Evolutionary conservation across 1,139 yeast genomes (phyloP).

Genomic region (Hyphopichia khmerensis): DNA sequence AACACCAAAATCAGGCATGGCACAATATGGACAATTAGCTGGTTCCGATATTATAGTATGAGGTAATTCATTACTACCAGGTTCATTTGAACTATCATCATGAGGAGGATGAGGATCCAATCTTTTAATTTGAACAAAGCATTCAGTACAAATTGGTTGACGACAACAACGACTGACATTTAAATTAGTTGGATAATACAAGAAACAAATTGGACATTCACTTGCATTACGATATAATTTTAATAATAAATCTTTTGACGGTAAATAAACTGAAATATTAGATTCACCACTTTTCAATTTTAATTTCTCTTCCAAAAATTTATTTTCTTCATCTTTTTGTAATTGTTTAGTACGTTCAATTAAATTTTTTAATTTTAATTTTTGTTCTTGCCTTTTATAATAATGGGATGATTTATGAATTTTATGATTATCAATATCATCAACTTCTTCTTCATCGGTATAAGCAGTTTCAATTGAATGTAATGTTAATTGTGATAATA

Average conservation of each 20-base stretch:
- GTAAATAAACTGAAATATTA: slow-evolving; percentile 15
- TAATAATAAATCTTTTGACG: slow-evolving; percentile 32
- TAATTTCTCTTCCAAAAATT: slow-evolving; percentile 42
- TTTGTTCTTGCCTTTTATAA: slow-evolving; percentile 55
- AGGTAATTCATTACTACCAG: slow-evolving; percentile 37
- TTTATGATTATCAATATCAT: slow-evolving; percentile 56
- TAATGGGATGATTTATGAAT: slow-evolving; percentile 52
- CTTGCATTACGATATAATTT: slow-evolving; percentile 59
- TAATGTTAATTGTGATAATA: slow-evolving; percentile 52
- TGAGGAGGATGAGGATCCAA: slow-evolving; percentile 95
- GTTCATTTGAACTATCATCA: slow-evolving; percentile 43
- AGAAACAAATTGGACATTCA: slow-evolving; percentile 95
- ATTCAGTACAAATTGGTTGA: slow-evolving; percentile 93
- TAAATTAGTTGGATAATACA: slow-evolving; percentile 75
- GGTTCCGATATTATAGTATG: slow-evolving; percentile 78
- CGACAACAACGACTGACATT: slow-evolving; percentile 88
- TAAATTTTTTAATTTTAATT: slow-evolving; percentile 48
- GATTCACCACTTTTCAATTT: slow-evolving; percentile 11
- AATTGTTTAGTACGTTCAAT: slow-evolving; percentile 45
- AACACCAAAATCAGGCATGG: slow-evolving; percentile 82
- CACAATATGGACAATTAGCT: slow-evolving; percentile 93
- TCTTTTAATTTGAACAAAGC: slow-evolving; percentile 93
- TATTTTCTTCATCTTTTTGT: slow-evolving; percentile 55
- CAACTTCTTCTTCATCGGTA: slow-evolving; percentile 50
- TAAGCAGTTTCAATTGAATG: slow-evolving; percentile 62